Conservation (phyloP, 805 yeast genomes). For the Torulaspora delbrueckii region DNA sequence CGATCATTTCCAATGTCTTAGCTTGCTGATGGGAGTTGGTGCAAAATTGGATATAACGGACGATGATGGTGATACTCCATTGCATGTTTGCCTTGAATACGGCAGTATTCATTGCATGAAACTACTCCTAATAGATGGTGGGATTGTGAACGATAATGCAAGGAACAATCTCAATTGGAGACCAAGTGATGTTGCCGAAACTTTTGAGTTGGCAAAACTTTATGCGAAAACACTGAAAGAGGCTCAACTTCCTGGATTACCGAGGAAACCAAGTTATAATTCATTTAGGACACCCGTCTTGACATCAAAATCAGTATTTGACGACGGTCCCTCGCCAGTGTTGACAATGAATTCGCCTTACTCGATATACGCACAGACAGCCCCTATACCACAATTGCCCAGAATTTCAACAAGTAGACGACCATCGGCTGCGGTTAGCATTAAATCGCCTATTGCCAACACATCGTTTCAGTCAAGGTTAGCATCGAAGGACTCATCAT, state of each 20-base stretch:
- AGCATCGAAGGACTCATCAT: conserved; percentile 14
- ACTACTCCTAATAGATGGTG: conserved; percentile 42
- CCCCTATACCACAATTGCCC: conserved; percentile 20
- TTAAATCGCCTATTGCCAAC: conserved; percentile 17
- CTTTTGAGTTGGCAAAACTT: conserved; percentile 45
- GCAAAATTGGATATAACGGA: conserved; percentile 74
- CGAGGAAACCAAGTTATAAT: conserved; percentile 20
- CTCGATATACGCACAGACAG: conserved; percentile 15
- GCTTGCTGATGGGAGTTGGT: conserved; percentile 62
- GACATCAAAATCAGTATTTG: conserved; percentile 24
- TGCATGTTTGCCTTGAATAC: conserved; percentile 75
- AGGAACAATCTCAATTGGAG: conserved; percentile 59
- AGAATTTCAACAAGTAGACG: conserved; percentile 25
- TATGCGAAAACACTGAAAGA: conserved; percentile 35
- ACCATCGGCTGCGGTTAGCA: conserved; percentile 15
- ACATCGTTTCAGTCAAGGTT: conserved; percentile 18
- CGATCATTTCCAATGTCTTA: conserved; percentile 60
- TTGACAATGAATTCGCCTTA: conserved; percentile 25
- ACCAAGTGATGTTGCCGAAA: conserved; percentile 56
- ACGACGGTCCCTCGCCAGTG: conserved; percentile 31
- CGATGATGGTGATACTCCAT: conserved; percentile 69
- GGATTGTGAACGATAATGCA: conserved; percentile 45
- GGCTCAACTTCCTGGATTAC: conserved; percentile 13
- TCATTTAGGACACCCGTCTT: conserved; percentile 28
- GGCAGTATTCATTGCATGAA: conserved; percentile 57